phyloP scores from a whole-genome alignment of 1,139 yeast species.

The Taphrina populina region DNA sequence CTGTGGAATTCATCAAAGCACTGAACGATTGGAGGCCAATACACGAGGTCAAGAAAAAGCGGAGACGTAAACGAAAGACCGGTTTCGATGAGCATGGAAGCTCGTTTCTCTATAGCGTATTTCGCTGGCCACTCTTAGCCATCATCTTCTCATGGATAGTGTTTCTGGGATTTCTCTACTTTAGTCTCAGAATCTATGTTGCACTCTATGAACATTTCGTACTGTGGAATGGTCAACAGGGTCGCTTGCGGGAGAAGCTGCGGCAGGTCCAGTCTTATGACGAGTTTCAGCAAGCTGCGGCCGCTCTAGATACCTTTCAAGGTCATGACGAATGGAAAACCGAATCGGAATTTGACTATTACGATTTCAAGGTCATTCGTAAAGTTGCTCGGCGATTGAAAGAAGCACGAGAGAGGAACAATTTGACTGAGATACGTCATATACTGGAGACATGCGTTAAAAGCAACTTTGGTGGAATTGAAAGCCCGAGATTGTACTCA shows the following conservation, averaged over 20 bases:
- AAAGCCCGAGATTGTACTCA: slow-evolving; percentile 67
- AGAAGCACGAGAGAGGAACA: slow-evolving; percentile 45
- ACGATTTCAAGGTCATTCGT: slow-evolving; percentile 63
- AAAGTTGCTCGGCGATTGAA: slow-evolving; percentile 54
- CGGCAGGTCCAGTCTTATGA: slow-evolving; percentile 54
- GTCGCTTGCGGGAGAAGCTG: slow-evolving; percentile 53
- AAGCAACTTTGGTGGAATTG: slow-evolving; percentile 71
- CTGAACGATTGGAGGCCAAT: slow-evolving; percentile 71
- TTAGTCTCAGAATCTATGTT: slow-evolving; percentile 59
- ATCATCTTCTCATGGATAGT: slow-evolving; percentile 14
- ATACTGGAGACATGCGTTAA: slow-evolving; percentile 67
- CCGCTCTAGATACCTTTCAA: slow-evolving; percentile 56
- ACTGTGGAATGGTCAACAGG: slow-evolving; percentile 59
- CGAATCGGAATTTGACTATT: slow-evolving; percentile 63
- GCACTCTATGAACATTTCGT: slow-evolving; percentile 59
- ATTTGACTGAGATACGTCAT: slow-evolving; percentile 54
- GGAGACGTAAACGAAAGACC: slow-evolving; percentile 4
- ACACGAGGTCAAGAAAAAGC: slow-evolving; percentile 41
- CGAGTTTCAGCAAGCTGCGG: slow-evolving; percentile 65
- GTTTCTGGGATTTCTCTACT: slow-evolving; percentile 54
- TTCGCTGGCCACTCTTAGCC: slow-evolving; percentile 19
- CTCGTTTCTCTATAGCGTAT: slow-evolving; percentile 10
- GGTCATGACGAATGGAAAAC: slow-evolving; percentile 64
- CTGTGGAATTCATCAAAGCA: slow-evolving; percentile 54
- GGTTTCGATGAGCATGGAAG: slow-evolving; percentile 18